Evolutionary conservation across 306 rosid species (phyloP).

Genomic region (Prunus mongolica): DNA sequence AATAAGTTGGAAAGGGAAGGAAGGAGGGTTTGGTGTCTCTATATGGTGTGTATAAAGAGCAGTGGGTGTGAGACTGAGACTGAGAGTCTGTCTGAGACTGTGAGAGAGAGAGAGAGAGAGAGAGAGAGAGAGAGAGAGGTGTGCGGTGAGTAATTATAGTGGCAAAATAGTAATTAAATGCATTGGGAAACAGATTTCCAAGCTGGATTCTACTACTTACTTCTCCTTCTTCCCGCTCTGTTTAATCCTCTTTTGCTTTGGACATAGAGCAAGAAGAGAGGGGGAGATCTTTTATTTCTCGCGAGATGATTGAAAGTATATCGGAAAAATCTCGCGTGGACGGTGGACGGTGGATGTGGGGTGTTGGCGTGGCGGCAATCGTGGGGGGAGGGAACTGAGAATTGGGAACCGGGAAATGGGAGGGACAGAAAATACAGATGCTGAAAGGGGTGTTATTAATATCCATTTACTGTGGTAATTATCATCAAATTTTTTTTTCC

Average conservation of each 20-base stretch:
- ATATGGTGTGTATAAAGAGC: background rate
- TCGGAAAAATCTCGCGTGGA: background rate
- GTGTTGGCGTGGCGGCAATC: background rate
- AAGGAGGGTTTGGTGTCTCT: background rate
- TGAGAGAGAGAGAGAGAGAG: too few relatives aligned
- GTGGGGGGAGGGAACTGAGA: background rate
- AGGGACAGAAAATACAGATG: background rate
- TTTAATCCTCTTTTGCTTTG: background rate
- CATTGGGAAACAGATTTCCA: background rate
- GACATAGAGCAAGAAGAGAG: background rate
- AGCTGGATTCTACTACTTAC: background rate
- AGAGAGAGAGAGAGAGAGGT: background rate
- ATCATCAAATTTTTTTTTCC: too few relatives aligned
- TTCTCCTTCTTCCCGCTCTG: background rate
- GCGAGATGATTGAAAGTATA: background rate
- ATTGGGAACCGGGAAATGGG: background rate
- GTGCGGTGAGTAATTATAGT: conserved; percentile 15
- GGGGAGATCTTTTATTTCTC: background rate
- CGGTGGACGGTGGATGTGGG: background rate
- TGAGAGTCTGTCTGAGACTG: background rate
- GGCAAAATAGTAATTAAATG: conserved; percentile 30
- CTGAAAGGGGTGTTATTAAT: background rate
- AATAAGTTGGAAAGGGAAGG: background rate
- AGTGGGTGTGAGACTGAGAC: background rate
- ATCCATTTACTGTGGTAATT: background rate